Conservation (phyloP, 768 basidiomycete genomes). For the Punctularia strigosozonata region DNA sequence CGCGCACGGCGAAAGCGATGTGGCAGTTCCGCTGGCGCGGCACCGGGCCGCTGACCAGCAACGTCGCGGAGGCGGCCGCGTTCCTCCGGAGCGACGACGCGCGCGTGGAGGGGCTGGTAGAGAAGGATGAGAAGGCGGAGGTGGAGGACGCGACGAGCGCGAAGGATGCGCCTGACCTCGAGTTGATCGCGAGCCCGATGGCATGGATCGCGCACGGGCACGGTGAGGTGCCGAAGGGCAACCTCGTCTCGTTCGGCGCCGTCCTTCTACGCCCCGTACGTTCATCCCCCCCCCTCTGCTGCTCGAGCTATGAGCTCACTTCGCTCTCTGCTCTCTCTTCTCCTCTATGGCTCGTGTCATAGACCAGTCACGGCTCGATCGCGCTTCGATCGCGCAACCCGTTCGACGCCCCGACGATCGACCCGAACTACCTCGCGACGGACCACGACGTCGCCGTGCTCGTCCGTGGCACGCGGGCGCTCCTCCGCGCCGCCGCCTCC, state of each 20-base stretch:
- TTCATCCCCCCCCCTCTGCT: too few relatives aligned
- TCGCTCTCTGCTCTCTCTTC: too few relatives aligned
- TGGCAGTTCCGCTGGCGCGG: constrained; percentile 31
- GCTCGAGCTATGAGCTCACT: too few relatives aligned
- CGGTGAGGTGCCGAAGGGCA: too few relatives aligned
- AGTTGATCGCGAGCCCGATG: constrained; percentile 18
- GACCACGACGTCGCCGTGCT: constrained; percentile 27
- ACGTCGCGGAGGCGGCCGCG: constrained; percentile 45
- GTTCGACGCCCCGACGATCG: constrained; percentile 28
- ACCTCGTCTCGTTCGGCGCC: too few relatives aligned
- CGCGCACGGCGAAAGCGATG: constrained; percentile 11
- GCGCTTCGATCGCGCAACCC: constrained; percentile 30
- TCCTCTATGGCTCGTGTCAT: too few relatives aligned
- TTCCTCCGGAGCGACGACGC: constrained; percentile 41
- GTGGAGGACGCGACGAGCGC: too few relatives aligned
- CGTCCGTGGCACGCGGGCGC: constrained; percentile 27
- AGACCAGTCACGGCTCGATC: too few relatives aligned
- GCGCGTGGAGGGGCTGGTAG: too few relatives aligned
- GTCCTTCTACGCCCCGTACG: too few relatives aligned
- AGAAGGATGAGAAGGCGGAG: too few relatives aligned
- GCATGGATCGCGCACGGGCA: constrained; percentile 12
- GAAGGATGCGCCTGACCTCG: constrained; percentile 22
- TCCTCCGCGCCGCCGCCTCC: constrained; percentile 24
- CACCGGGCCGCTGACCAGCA: constrained; percentile 40
- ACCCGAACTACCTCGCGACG: constrained; percentile 34